These are phyloP conservation scores for Penicillium chermesinum DNA, from an alignment of 495 filamentous ascomycete species.

Conservation along the genomic window DNA sequence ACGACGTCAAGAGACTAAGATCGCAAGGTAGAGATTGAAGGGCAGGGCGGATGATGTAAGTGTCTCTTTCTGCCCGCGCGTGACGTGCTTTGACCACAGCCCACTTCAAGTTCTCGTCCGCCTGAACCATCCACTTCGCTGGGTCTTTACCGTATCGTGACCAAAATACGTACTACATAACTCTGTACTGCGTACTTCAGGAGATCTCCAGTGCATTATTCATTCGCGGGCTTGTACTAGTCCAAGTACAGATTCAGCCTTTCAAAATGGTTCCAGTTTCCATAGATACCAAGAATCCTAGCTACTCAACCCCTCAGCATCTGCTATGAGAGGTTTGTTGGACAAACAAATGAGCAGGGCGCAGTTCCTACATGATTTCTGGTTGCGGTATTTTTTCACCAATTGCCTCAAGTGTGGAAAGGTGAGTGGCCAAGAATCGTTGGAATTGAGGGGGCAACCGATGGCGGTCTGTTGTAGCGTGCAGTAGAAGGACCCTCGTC, in stretches of 20 bases:
- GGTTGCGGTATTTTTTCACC: constrained; percentile 17
- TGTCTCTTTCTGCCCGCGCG: constrained; percentile 40
- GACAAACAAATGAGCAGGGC: not conserved
- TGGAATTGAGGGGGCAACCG: constrained; percentile 9
- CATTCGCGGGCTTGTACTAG: too few species aligned
- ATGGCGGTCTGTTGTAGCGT: constrained; percentile 7
- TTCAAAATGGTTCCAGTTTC: too few species aligned
- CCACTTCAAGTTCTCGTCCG: not conserved
- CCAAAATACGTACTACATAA: not conserved
- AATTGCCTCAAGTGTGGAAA: constrained; percentile 18
- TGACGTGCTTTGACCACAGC: constrained; percentile 41
- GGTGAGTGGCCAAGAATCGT: constrained; percentile 13
- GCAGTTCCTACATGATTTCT: not conserved
- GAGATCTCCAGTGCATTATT: too few species aligned
- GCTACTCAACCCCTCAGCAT: not conserved
- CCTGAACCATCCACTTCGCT: constrained; percentile 6
- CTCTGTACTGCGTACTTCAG: too few species aligned
- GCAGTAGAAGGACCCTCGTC: constrained; percentile 1
- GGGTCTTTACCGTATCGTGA: constrained; percentile 26
- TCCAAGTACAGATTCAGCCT: too few species aligned
- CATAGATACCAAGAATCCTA: not conserved
- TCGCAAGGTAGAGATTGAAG: constrained; percentile 21
- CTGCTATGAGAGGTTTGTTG: not conserved
- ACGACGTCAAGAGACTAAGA: constrained; percentile 9
- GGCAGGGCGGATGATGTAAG: constrained; percentile 35